Base-by-base conservation (phyloP, 306 rosid species). In the Cucurbita pepo region DNA sequence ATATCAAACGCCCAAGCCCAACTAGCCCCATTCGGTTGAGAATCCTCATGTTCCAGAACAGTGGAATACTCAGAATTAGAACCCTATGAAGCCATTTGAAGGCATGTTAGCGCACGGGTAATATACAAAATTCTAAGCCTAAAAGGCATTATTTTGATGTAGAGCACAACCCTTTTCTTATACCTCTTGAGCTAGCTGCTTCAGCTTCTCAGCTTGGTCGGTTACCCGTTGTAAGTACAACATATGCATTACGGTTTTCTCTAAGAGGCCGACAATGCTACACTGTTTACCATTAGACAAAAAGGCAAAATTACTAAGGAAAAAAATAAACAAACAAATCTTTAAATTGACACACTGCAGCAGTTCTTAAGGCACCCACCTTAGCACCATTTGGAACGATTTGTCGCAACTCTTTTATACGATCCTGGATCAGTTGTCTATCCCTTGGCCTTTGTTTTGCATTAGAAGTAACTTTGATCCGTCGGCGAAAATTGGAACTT, bases 231-330 rank as follows among this genome's bases (percentile, higher is more conserved):
- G 81, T 56, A 94, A 83, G 81, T 89, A 86, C 64, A 79, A 74
- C 94, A 94, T 83, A 81, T 90, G 98, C 76, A 87, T 89, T 73
- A 90, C 58, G 51, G 97, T 85, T 67, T 79, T 85, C 71, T 94
- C 97, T 80, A 94, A 80, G 48, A 94, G 98, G 63, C 84, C 89
- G 60, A 90, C 97, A 73, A 94, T 88, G 90, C 97, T 94, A 85
- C 91, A 87, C 98, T 94, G 96, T 66, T 73, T 53, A 59, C 72
- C 71, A 37, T 74, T 65, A 45, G 37, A 61, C 54, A 55, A 77
- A 59, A 55, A 18, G 2, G 14, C 19, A 22, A 76, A 47, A 30
- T 51, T n/a, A 11, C 2, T 12, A 8, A 70, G 70, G 65, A 79
- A 41, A 16, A 13, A 55, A 53, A 64, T n/a, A 48, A 45, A 37